Evolutionary conservation across 2,329 filamentous ascomycete genomes (phyloP), one percentile per base, ranked within the genome.

Genomic region (Fonsecaea multimorphosa): DNA sequence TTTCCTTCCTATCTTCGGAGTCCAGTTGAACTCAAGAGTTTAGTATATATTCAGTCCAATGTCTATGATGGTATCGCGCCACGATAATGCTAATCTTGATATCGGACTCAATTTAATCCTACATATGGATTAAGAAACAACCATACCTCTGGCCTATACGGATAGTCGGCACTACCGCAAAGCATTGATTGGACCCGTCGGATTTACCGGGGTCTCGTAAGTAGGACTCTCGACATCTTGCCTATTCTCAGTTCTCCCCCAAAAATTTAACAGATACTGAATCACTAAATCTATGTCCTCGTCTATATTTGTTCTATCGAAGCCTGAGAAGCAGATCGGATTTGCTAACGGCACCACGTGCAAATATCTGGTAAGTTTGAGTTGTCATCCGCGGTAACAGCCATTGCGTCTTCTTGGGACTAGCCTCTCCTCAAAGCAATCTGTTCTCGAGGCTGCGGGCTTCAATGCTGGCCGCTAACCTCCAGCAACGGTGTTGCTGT

Each of bases 401-500:
- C 14, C 22, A 3, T 49, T 27, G 19, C 3, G 19, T 27, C 6
- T 8, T 22, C 4, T 24, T 3, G 44, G 22, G 9, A 27, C 22
- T 22, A 27, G 11, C 11, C 27, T 2, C 12, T 24, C 44, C 11
- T 24, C 19, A 2, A 24, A 9, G 19, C 8, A 49, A 24, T 12
- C 44, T 24, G 36, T 19, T 32, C 31, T 34, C 54, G 9, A 36
- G 16, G 0, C 54, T 12, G n/a, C 32, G 16, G 7, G 36, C 27
- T 31, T 55, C 22, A 7, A 1, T 32, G 14, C 14, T 34, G 0
- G 14, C 52, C 24, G 16, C 22, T 32, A 59, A 9, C 57, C 57
- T 34, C 58, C 58, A 44, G 58, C 58, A 40, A 61, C 49, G 7
- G 46, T 61, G n/a, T 61, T 57, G 34, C 54, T 57, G 52, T 62